Evolutionary conservation across 2,329 filamentous ascomycete species (phyloP), one percentile per base, ranked within the genome.

Genomic region (Diaporthe ampelina): DNA sequence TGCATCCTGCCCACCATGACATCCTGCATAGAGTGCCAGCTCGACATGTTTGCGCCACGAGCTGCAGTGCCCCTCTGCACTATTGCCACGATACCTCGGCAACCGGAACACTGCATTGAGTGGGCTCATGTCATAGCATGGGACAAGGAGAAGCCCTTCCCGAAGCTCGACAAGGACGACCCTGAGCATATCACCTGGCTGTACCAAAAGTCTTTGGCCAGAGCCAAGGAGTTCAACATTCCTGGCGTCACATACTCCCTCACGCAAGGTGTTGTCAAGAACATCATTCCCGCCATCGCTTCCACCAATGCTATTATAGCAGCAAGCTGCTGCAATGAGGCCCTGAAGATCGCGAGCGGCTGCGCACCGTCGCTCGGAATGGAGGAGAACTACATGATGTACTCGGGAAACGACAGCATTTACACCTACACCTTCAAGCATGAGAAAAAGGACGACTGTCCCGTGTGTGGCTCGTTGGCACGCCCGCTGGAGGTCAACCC

Each of bases 51-150:
- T 82, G 96, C 97, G 0, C 97, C 97, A n/a, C 91, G 96, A 70
- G 94, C 95, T n/a, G 95, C 97, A 19, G 96, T 99, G 0, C 97
- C 97, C 0, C 92, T 99, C 37, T 99, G 97, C 83, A 99, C 97
- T 4, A 92, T 99, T 74, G 97, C 97, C 21, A 97, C 95, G 24
- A 98, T 99, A 78, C 97, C 97, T 13, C 94, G 97, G 19, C 97
- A 99, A 81, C 97, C 97, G 0, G 95, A 98, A 82, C 97, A 99
- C 85, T 99, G 97, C 82, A 94, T 99, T 80, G 97, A 99, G 85
- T 99, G 97, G 97, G 97, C 97, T 0, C 96, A 98, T 82, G 93
- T 98, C 80, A 98, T 99, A 76, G 97, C 97, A 54, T 99, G 97
- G 97, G 95, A 98, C 76, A 90, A 93, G 78, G 91, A 95, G 80